A percentile compares a stretch with the other conserved stretches of the same genome.
Conservation (phyloP, 768 basidiomycete genomes). For the Leccinum uliginosum region DNA sequence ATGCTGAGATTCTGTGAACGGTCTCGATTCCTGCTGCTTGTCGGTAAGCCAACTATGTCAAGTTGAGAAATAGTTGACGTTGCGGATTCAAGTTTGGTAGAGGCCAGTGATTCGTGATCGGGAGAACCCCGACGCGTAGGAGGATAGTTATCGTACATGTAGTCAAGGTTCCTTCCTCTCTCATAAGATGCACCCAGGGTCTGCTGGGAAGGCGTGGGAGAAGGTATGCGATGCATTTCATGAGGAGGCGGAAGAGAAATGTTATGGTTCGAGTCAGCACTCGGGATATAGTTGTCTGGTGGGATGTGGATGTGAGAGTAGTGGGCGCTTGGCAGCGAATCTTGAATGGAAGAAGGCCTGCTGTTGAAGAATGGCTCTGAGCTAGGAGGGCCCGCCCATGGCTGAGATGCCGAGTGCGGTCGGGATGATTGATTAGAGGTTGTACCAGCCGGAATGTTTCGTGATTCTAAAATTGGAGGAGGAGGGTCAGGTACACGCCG, state of each 20-base stretch:
- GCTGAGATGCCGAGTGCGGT: conserved; percentile 11
- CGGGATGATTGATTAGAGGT: conserved; percentile 17
- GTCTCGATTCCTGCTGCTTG: conserved; percentile 16
- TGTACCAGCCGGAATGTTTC: conserved; percentile 6
- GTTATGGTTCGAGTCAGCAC: conserved; percentile 32
- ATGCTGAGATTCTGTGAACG: conserved; percentile 25
- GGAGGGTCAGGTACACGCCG: conserved; percentile 14
- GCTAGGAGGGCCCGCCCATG: conserved; percentile 15
- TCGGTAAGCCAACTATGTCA: conserved; percentile 28
- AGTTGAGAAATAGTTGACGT: conserved; percentile 32
- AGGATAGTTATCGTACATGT: conserved; percentile 19
- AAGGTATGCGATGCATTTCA: conserved; percentile 35
- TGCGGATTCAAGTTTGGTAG: conserved; percentile 25
- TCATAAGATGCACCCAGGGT: conserved; percentile 18
- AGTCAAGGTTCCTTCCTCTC: conserved; percentile 20
- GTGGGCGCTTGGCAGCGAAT: conserved; percentile 13
- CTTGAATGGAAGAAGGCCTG: conserved; percentile 19
- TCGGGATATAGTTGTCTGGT: conserved; percentile 50
- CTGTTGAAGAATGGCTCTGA: conserved; percentile 3
- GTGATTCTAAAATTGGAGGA: conserved; percentile 11
- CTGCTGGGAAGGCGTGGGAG: conserved; percentile 26
- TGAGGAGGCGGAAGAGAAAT: conserved; percentile 51
- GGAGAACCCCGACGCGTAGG: conserved; percentile 25
- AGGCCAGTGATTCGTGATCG: conserved; percentile 25
- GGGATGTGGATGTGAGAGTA: conserved; percentile 30